A percentile compares a stretch with the other conserved stretches of the same genome.
Evolutionary conservation across 2,329 filamentous ascomycete species (phyloP).

Genomic region (Penicillium sclerotigenum): DNA sequence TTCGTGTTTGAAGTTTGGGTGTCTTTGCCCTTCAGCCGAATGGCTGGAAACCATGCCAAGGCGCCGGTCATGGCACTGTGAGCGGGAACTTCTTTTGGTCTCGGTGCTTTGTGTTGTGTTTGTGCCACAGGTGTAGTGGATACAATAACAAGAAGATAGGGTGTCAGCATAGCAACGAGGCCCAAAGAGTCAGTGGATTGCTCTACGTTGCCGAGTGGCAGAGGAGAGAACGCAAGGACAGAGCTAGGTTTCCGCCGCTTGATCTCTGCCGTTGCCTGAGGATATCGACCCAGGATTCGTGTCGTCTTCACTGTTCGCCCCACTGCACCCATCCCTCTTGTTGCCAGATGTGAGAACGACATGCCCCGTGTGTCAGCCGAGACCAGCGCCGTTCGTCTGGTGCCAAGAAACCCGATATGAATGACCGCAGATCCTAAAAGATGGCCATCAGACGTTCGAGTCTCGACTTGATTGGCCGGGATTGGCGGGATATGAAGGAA

Average conservation of each 20-base stretch:
- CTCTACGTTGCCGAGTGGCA: constrained; percentile 92
- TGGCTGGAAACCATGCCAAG: constrained; percentile 94
- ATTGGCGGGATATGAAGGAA: constrained; percentile 84
- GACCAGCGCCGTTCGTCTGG: constrained; percentile 86
- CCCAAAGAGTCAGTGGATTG: constrained; percentile 83
- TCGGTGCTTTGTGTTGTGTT: constrained; percentile 88
- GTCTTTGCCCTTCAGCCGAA: constrained; percentile 78
- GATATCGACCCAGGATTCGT: constrained; percentile 87
- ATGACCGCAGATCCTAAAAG: constrained; percentile 72
- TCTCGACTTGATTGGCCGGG: constrained; percentile 61
- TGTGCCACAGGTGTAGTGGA: constrained; percentile 95
- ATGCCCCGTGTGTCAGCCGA: constrained; percentile 94
- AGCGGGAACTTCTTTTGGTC: constrained; percentile 84
- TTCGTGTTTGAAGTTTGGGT: constrained; percentile 69
- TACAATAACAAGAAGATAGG: constrained; percentile 92
- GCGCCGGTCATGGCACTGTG: constrained; percentile 93
- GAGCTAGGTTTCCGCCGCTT: constrained; percentile 86
- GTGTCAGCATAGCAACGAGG: constrained; percentile 90
- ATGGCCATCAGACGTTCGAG: constrained; percentile 76
- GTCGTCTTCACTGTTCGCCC: constrained; percentile 84
- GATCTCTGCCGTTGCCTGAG: constrained; percentile 60
- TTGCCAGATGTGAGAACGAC: constrained; percentile 97
- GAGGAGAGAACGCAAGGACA: constrained; percentile 82
- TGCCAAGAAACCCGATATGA: constrained; percentile 92
- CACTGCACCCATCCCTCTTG: constrained; percentile 80